phyloP scores from a whole-genome alignment of 2,329 filamentous ascomycete genomes.

The Emergomyces africanus region DNA sequence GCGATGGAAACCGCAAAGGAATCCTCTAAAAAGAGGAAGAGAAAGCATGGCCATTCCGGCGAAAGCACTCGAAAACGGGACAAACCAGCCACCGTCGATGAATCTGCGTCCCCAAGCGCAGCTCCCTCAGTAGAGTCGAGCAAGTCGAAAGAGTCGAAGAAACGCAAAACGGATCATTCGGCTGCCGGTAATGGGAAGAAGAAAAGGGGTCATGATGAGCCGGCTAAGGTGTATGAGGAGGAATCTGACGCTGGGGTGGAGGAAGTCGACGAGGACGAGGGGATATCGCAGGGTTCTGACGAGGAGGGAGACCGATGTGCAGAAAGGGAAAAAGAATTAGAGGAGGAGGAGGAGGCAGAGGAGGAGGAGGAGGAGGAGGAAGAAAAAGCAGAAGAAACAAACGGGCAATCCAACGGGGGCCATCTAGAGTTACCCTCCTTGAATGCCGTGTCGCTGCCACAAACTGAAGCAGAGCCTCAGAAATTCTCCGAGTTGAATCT shows the following conservation, averaged over 20 bases:
- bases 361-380: slow-evolving; percentile 10
- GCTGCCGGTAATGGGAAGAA: slow-evolving; percentile 24
- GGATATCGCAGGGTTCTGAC: slow-evolving; percentile 26
- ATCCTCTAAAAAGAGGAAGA: slow-evolving; percentile 33
- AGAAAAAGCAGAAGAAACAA: slow-evolving; percentile 9
- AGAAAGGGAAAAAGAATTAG: slow-evolving; percentile 14
- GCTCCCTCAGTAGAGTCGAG: slow-evolving; percentile 6
- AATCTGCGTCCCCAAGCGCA: slow-evolving; percentile 10
- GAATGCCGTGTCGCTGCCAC: slow-evolving; percentile 42
- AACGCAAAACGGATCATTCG: slow-evolving; percentile 26
- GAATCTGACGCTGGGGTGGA: slow-evolving; percentile 13
- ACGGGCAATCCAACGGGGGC: slow-evolving; percentile 17
- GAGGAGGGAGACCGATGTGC: slow-evolving; percentile 22
- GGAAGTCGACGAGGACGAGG: slow-evolving; percentile 15
- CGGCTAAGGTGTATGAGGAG: background rate
- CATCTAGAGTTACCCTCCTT: slow-evolving; percentile 39
- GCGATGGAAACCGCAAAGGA: slow-evolving; percentile 27
- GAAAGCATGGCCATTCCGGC: slow-evolving; percentile 25
- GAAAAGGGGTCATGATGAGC: slow-evolving; percentile 15
- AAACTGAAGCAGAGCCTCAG: slow-evolving; percentile 48
- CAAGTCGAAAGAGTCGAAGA: slow-evolving; percentile 20
- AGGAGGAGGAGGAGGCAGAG: slow-evolving; percentile 12
- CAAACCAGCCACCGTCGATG: slow-evolving; percentile 13
- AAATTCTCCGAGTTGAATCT: slow-evolving; percentile 73
- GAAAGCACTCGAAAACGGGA: slow-evolving; percentile 16